Percentiles rank a stretch among this genome's conserved stretches.
phyloP scores from a whole-genome alignment of 1,284 basidiomycete genomes.

The Cutaneotrichosporon sp. region DNA sequence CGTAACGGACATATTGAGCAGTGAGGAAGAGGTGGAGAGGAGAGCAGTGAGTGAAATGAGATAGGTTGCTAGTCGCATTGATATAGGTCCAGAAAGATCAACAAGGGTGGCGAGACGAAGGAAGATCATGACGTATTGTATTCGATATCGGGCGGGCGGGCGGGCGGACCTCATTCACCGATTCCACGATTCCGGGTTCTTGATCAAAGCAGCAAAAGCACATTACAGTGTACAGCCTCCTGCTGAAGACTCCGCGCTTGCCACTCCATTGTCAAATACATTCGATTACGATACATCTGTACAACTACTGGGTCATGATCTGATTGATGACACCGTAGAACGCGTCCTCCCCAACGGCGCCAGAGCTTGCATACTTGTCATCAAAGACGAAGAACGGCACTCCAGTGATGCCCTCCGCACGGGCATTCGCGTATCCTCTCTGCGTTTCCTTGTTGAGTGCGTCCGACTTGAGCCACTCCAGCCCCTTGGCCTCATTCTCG shows the following conservation, averaged over 20 bases:
- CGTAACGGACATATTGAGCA: neutral
- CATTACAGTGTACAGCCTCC: no score
- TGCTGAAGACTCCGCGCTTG: no score
- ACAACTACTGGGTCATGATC: neutral
- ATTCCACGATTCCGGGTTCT: no score
- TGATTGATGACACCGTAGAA: constrained; percentile 51
- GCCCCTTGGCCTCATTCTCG: constrained; percentile 24
- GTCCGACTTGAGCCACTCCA: constrained; percentile 36
- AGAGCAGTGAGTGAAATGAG: neutral
- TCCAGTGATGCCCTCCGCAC: constrained; percentile 50
- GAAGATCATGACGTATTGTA: neutral
- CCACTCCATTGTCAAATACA: neutral
- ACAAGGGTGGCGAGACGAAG: neutral
- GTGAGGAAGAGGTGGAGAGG: neutral
- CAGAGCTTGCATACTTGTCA: constrained; percentile 48
- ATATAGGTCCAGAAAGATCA: neutral
- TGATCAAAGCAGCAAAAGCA: no score
- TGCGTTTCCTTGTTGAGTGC: constrained; percentile 40
- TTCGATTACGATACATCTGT: neutral
- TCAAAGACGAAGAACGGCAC: constrained; percentile 55
- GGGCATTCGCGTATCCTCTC: constrained; percentile 33
- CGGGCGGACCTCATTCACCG: neutral
- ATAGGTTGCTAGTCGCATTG: neutral
- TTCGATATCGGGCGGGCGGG: neutral
- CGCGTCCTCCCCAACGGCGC: constrained; percentile 54